phyloP scores from a whole-genome alignment of 2,329 filamentous ascomycete species.

The Pseudocercospora fuligena region DNA sequence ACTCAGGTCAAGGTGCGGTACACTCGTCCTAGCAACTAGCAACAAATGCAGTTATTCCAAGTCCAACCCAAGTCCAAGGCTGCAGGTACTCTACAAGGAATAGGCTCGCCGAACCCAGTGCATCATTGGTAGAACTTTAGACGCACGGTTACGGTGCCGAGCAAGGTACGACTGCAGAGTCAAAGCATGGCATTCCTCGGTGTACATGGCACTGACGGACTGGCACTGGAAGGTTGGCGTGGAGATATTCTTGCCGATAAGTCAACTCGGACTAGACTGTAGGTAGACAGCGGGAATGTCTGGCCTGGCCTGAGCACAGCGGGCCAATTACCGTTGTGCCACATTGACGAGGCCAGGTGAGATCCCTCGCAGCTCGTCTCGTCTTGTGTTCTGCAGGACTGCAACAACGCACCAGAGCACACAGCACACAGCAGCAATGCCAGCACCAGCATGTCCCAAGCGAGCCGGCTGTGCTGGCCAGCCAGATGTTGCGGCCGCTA shows the following conservation, averaged over 20 bases:
- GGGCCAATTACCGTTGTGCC: constrained; percentile 28
- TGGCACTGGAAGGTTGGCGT: constrained; percentile 24
- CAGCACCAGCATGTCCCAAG: background rate
- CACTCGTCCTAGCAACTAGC: constrained; percentile 26
- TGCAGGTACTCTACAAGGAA: constrained; percentile 33
- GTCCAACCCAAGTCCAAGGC: constrained; percentile 17
- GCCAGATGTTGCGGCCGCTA: background rate
- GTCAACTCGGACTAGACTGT: background rate
- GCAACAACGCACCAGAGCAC: background rate
- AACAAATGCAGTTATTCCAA: constrained; percentile 20
- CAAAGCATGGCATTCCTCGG: constrained; percentile 28
- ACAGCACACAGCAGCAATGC: background rate
- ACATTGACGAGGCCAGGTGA: constrained; percentile 3
- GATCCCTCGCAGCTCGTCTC: background rate
- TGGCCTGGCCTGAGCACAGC: background rate
- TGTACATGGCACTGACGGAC: background rate
- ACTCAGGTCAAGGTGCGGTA: constrained; percentile 5
- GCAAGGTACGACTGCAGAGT: constrained; percentile 30
- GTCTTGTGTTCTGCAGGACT: background rate
- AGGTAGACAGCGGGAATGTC: constrained; percentile 14
- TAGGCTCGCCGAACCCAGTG: constrained; percentile 26
- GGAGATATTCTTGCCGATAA: constrained; percentile 22
- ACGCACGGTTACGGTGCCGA: constrained; percentile 29
- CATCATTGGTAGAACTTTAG: constrained; percentile 31
- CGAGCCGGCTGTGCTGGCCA: background rate